Percentiles rank a stretch among this genome's conserved stretches.
Conservation (phyloP, 2,329 filamentous ascomycete genomes). For the Eutypa lata region DNA sequence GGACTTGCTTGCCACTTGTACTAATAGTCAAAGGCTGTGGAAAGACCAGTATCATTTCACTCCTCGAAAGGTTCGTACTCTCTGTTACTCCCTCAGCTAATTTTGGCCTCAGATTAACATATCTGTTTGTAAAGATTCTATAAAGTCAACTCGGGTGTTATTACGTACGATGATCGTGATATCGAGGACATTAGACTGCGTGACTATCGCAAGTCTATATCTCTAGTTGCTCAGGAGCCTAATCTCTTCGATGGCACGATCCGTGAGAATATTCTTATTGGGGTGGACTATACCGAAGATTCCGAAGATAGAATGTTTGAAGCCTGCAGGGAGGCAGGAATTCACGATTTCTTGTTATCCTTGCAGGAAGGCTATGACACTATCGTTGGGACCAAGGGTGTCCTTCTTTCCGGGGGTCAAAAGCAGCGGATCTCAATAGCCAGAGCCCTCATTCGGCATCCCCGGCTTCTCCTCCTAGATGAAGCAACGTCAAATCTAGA, state of each 20-base stretch:
- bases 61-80: slow-evolving; percentile 49
- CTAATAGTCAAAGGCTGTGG: slow-evolving; percentile 45
- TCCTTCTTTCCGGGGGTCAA: slow-evolving; percentile 65
- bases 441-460: slow-evolving; percentile 62
- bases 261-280: slow-evolving; percentile 66
- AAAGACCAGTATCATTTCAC: slow-evolving; percentile 68
- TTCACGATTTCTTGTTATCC: slow-evolving; percentile 67
- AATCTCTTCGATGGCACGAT: slow-evolving; percentile 61
- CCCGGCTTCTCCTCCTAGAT: slow-evolving; percentile 64
- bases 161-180: slow-evolving; percentile 61
- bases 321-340: slow-evolving; percentile 59
- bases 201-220: slow-evolving; percentile 61
- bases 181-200: slow-evolving; percentile 56
- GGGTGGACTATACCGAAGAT: slow-evolving; percentile 53
- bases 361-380: slow-evolving; percentile 68
- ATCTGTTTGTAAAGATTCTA: slow-evolving; percentile 55
- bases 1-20: background rate
- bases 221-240: slow-evolving; percentile 72
- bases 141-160: slow-evolving; percentile 58
- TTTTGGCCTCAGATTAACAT: background rate
- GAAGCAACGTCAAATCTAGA: slow-evolving; percentile 71
- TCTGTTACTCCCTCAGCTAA: background rate
- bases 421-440: slow-evolving; percentile 72
- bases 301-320: slow-evolving; percentile 48
- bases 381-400: slow-evolving; percentile 64